A percentile compares a stretch with the other conserved stretches of the same genome.
Conservation (phyloP, 2,329 filamentous ascomycete genomes). For the Trichoderma sp. region DNA sequence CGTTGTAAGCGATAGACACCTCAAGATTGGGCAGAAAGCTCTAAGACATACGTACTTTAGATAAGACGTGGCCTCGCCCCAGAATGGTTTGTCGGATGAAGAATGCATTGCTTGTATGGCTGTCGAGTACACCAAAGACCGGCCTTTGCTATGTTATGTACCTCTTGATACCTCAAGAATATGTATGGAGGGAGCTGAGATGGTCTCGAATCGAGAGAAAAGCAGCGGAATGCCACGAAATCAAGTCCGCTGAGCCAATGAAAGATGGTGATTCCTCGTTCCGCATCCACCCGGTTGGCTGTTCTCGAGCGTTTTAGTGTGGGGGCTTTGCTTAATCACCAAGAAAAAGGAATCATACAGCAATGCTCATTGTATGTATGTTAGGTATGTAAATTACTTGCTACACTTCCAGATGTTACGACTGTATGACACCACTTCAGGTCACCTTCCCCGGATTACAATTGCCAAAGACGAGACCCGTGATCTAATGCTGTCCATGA, state of each 20-base stretch:
- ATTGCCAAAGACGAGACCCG: background rate
- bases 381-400: too few relatives aligned
- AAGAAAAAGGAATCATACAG: too few relatives aligned
- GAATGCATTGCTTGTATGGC: background rate
- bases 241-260: too few relatives aligned
- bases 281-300: too few relatives aligned
- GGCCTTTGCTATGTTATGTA: background rate
- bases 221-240: too few relatives aligned
- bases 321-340: too few relatives aligned
- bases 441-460: background rate
- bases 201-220: background rate
- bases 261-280: too few relatives aligned
- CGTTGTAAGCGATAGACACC: background rate
- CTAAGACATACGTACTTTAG: background rate
- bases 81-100: background rate
- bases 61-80: background rate
- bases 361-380: too few relatives aligned
- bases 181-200: background rate
- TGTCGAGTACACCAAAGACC: background rate
- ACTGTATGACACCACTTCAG: too few relatives aligned
- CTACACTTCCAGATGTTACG: too few relatives aligned
- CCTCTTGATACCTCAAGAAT: too few relatives aligned
- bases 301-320: too few relatives aligned
- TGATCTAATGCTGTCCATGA: background rate
- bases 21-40: background rate